These are phyloP conservation scores for Penicillium sp. DNA, from an alignment of 2,329 filamentous ascomycete species.

Conservation along the genomic window DNA sequence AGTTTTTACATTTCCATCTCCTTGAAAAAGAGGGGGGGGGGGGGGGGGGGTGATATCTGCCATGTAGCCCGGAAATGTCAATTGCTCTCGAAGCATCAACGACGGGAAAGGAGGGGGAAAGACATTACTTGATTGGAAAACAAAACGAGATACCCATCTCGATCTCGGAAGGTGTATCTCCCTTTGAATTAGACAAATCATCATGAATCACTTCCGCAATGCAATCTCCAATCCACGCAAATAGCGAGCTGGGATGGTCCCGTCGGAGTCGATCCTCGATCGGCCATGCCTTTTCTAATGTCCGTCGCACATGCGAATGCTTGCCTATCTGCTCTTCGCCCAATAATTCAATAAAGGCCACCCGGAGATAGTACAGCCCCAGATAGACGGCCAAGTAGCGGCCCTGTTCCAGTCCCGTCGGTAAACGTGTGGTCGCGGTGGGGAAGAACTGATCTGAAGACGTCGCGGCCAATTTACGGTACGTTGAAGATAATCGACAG, in stretches of 20 bases:
- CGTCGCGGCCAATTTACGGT: conserved; percentile 30
- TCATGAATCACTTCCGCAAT: conserved; percentile 65
- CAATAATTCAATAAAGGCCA: conserved; percentile 48
- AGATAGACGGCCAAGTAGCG: conserved; percentile 50
- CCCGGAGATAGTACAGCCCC: conserved; percentile 47
- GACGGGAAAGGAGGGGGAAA: background rate
- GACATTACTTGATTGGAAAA: conserved; percentile 37
- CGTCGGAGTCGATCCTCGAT: conserved; percentile 68
- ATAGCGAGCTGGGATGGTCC: conserved; percentile 63
- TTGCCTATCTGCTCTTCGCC: conserved; percentile 32
- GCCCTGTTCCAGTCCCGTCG: conserved; percentile 47
- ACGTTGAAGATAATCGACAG: conserved; percentile 32
- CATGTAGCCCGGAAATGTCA: background rate
- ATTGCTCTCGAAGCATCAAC: no score
- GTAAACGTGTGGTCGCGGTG: conserved; percentile 37
- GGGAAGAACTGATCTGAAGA: conserved; percentile 40
- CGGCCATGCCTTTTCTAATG: conserved; percentile 65
- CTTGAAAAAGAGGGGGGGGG: no score
- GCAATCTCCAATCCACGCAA: conserved; percentile 68
- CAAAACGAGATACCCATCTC: conserved; percentile 40
- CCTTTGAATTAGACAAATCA: conserved; percentile 26
- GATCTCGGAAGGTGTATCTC: conserved; percentile 28
- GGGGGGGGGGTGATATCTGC: no score
- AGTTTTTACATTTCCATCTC: background rate
- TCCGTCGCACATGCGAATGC: conserved; percentile 49